These are phyloP conservation scores for Immersiporthe knoxdaviesiana DNA, from an alignment of 2,329 filamentous ascomycete species.

Conservation along the genomic window DNA sequence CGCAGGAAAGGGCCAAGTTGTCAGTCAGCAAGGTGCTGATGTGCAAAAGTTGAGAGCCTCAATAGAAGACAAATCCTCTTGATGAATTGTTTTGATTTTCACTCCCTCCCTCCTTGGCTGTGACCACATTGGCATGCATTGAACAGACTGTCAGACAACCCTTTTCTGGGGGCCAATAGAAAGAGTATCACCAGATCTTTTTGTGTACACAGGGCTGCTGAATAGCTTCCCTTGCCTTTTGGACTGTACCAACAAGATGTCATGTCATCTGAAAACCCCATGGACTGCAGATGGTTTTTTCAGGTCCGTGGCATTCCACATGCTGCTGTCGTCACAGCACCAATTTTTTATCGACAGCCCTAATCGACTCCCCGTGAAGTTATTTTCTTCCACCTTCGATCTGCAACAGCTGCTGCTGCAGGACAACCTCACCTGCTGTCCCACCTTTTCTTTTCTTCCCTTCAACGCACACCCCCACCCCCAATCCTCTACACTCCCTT, in stretches of 20 bases:
- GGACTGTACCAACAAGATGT: neutral
- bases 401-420: neutral
- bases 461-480: neutral
- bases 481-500: neutral
- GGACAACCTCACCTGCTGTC: neutral
- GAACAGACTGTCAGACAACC: neutral
- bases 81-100: neutral
- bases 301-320: too few species aligned
- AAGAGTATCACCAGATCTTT: neutral
- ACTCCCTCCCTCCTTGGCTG: neutral
- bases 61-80: slow-evolving; percentile 25
- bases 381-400: neutral
- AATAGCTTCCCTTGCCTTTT: neutral
- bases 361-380: neutral
- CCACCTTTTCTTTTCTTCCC: neutral
- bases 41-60: slow-evolving; percentile 29
- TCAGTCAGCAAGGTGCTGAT: slow-evolving; percentile 23
- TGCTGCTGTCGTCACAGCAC: neutral
- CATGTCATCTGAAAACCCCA: neutral
- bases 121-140: neutral
- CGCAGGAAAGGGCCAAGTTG: slow-evolving; percentile 15
- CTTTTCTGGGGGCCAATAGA: neutral
- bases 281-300: neutral
- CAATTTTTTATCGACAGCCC: neutral
- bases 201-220: neutral